Evolutionary conservation across 768 basidiomycete genomes (phyloP), one percentile per base, ranked within the genome.

Genomic region (Russula dissimulans): DNA sequence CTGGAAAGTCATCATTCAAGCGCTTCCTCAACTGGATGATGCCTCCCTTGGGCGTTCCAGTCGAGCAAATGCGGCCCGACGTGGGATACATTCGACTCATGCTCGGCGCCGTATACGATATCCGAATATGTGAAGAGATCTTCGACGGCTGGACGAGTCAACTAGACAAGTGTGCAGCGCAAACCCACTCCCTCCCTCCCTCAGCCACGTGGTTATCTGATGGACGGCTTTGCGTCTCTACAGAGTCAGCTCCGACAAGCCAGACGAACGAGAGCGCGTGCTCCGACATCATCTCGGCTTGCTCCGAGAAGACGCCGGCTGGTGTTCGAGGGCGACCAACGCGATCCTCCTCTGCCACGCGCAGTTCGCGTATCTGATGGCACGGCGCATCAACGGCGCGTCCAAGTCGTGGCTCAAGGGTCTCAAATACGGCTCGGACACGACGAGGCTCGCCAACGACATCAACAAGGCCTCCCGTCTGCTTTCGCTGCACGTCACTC

Each of bases 391-490:
- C 31, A 56, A 61, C 14, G 22, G 31, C 26, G 61, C 56, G 39
- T 47, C 44, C 39, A 47, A 31, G 31, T 61, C 56, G 22, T 53
- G 56, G 56, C 12, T 39, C 45, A 57, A 61, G 9, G 44, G 55
- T 2, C 15, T 61, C 31, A 43, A 48, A 18, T 61, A 22, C n/a
- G 56, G 34, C 7, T 10, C 50, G 2, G 56, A 61, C 17, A 53
- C 51, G 51, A 62, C 51, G 12, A 42, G 45, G 50, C 50, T 62
- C 51, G 61, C 61, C 32, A 48, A 54, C 10, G 61, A 61, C 9
- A 53, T 61, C 12, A 47, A n/a, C 51, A 9, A 5, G 4, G 56
- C 56, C n/a, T 41, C 60, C 17, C 42, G 32, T 6, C 18, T 12
- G 39, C 60, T 57, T 26, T 57, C 56, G 18, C 3, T 18, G 31